Evolutionary conservation across 352 stramenopile genomes (phyloP).

Genomic region (Globisporangium parvum): DNA sequence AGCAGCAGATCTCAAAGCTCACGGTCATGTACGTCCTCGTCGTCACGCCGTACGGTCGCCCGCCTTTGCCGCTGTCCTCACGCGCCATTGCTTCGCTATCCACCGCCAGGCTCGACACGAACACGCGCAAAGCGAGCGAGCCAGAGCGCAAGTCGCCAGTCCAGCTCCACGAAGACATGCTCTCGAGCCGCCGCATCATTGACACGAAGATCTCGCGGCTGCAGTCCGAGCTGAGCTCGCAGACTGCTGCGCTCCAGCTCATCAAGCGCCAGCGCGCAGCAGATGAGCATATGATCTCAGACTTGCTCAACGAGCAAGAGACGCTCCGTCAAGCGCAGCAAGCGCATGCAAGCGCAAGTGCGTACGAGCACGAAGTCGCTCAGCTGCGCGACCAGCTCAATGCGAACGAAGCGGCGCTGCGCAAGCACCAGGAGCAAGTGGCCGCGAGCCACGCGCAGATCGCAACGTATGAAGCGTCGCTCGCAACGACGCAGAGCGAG

Average conservation of each 20-base stretch:
- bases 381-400: conserved; percentile 55
- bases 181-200: conserved; percentile 76
- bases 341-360: conserved; percentile 33
- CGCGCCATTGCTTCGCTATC: too few relatives aligned
- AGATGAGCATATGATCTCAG: conserved; percentile 79
- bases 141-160: conserved; percentile 35
- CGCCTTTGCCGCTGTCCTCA: too few relatives aligned
- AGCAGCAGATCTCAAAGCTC: conserved; percentile 78
- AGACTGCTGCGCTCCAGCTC: conserved; percentile 46
- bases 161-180: conserved; percentile 78
- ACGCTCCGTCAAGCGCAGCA: conserved; percentile 47
- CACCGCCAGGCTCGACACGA: conserved; percentile 53
- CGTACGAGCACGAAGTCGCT: conserved; percentile 73
- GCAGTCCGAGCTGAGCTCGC: conserved; percentile 54
- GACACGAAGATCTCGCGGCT: conserved; percentile 77
- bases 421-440: conserved; percentile 71
- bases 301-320: conserved; percentile 82
- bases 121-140: conserved; percentile 20
- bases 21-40: conserved; percentile 43
- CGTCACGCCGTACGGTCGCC: too few relatives aligned
- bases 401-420: conserved; percentile 61
- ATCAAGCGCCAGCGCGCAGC: conserved; percentile 67
- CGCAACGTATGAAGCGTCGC: conserved; percentile 51
- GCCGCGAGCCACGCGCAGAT: conserved; percentile 61
- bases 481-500: conserved; percentile 55